A percentile compares a stretch with the other conserved stretches of the same genome.
Conservation (phyloP, 345 rosid species). For the Sonneratia caseolaris region DNA sequence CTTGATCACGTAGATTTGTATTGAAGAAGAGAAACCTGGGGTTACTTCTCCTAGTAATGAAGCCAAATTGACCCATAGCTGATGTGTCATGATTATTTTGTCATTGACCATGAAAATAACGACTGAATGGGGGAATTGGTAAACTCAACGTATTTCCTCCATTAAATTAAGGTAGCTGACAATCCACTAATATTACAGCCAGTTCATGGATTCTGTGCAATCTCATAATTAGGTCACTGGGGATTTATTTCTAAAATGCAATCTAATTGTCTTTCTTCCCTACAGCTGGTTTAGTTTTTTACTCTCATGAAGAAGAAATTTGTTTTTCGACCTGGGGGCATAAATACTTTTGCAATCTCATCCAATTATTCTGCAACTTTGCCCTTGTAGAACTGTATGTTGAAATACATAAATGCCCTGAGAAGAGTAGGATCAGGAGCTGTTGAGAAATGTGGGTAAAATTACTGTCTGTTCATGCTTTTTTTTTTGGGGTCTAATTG, state of each 20-base stretch:
- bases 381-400: background rate
- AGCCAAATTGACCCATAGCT: background rate
- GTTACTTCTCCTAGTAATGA: background rate
- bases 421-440: background rate
- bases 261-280: background rate
- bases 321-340: background rate
- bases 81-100: background rate
- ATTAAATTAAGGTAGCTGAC: background rate
- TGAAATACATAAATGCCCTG: background rate
- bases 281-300: background rate
- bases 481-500: no score
- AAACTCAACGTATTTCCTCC: background rate
- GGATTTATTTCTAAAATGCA: background rate
- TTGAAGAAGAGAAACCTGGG: background rate
- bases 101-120: background rate
- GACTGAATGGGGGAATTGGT: background rate
- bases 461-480: no score
- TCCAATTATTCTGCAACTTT: background rate
- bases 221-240: background rate
- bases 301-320: background rate
- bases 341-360: background rate
- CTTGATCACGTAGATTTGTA: background rate
- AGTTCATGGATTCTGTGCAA: background rate
- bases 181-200: background rate
- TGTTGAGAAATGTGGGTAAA: background rate